Conservation (phyloP, 2,329 filamentous ascomycete species). For the Cladosporium sp. region DNA sequence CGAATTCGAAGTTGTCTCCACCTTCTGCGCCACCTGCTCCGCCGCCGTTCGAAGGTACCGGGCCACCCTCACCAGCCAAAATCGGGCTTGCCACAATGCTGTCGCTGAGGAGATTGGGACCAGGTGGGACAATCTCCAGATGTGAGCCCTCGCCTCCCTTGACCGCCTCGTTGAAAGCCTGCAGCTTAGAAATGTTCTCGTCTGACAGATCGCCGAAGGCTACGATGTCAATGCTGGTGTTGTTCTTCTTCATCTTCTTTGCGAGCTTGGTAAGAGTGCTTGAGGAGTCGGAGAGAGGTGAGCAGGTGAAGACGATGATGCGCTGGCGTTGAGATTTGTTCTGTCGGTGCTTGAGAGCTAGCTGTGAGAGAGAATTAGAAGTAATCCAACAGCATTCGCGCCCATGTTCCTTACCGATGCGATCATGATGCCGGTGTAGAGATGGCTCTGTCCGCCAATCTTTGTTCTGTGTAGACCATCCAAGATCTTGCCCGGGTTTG, state of each 20-base stretch:
- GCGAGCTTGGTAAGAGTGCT: conserved; percentile 84
- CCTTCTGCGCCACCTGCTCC: conserved; percentile 52
- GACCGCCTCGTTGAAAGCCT: conserved; percentile 88
- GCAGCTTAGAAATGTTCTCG: conserved; percentile 82
- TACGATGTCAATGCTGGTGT: conserved; percentile 89
- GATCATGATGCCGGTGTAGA: conserved; percentile 92
- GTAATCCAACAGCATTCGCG: background rate
- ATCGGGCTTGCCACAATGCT: conserved; percentile 87
- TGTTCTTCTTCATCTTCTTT: conserved; percentile 99
- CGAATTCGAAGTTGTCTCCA: conserved; percentile 73
- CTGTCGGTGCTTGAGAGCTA: conserved; percentile 94
- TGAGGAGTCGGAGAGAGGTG: conserved; percentile 82
- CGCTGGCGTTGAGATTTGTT: conserved; percentile 96
- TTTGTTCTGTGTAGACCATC: conserved; percentile 90
- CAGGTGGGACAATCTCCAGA: conserved; percentile 84
- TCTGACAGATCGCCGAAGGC: conserved; percentile 91
- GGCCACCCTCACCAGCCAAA: conserved; percentile 72
- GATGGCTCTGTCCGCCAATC: conserved; percentile 82
- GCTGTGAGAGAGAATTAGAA: conserved; percentile 47
- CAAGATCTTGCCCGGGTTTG: conserved; percentile 91
- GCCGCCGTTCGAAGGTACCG: conserved; percentile 30
- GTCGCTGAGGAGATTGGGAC: conserved; percentile 87
- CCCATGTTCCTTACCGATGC: conserved; percentile 64
- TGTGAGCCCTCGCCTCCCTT: conserved; percentile 89
- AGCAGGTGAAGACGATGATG: conserved; percentile 96